A percentile compares a stretch with the other conserved stretches of the same genome.
phyloP scores from a whole-genome alignment of 192 early-diverging fungal species.

The Backusella tarrabulga region DNA sequence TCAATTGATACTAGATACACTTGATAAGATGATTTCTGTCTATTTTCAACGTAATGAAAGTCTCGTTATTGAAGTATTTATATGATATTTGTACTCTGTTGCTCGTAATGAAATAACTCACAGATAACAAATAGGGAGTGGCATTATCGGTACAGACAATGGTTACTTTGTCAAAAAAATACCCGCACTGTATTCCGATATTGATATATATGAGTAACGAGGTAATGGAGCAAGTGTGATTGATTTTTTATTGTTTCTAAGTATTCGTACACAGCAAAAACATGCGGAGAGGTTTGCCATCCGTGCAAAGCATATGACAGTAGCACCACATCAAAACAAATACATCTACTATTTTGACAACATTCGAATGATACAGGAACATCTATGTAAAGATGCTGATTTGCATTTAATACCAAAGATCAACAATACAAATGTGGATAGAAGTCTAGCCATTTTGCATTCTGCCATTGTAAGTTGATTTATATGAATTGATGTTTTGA shows the following conservation, averaged over 20 bases:
- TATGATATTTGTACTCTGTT: background rate
- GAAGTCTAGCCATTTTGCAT: conserved; percentile 28
- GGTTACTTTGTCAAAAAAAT: conserved; percentile 4
- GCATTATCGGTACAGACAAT: conserved; percentile 23
- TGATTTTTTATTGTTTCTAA: background rate
- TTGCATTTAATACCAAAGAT: conserved; percentile 26
- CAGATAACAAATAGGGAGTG: conserved; percentile 15
- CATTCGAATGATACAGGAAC: conserved; percentile 25
- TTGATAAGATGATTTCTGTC: conserved; percentile 19
- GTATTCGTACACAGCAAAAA: background rate
- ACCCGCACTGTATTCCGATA: conserved; percentile 26
- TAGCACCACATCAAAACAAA: conserved; percentile 25
- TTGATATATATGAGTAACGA: conserved; percentile 29
- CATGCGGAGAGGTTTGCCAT: conserved; percentile 31
- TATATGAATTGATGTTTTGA: background rate
- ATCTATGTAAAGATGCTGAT: conserved; percentile 21
- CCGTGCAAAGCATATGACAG: conserved; percentile 31
- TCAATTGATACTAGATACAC: conserved; percentile 12
- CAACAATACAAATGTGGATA: conserved; percentile 30
- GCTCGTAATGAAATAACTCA: background rate
- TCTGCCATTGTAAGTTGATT: conserved; percentile 13
- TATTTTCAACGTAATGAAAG: conserved; percentile 17
- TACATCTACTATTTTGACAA: conserved; percentile 32
- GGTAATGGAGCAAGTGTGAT: background rate
- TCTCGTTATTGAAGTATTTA: conserved; percentile 25